Percentiles rank a stretch among this genome's conserved stretches.
These are phyloP conservation scores for Aspergillus sp. DNA, from an alignment of 2,329 filamentous ascomycete genomes.

Conservation along the genomic window DNA sequence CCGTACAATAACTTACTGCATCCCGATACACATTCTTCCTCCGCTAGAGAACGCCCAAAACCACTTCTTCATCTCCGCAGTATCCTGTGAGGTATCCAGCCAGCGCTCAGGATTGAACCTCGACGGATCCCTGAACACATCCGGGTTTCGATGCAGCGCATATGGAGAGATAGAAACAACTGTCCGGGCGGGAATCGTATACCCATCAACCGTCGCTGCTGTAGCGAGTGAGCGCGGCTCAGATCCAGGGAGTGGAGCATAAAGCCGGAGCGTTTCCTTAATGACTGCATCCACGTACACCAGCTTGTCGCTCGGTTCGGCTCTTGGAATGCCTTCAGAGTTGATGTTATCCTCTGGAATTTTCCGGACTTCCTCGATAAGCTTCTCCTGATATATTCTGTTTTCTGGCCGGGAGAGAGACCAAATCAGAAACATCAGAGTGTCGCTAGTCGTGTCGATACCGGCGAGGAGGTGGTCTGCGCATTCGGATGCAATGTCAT, in stretches of 20 bases:
- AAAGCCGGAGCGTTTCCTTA: slow-evolving; percentile 43
- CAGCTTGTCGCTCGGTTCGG: slow-evolving; percentile 30
- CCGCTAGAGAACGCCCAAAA: slow-evolving; percentile 35
- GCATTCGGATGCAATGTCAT: slow-evolving; percentile 45
- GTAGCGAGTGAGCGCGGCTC: slow-evolving; percentile 34
- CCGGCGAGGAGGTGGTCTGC: slow-evolving; percentile 47
- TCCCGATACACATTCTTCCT: slow-evolving; percentile 33
- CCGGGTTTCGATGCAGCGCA: slow-evolving; percentile 23
- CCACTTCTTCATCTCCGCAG: slow-evolving; percentile 23
- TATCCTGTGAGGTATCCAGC: slow-evolving; percentile 10
- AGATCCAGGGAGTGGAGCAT: slow-evolving; percentile 41
- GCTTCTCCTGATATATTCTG: slow-evolving; percentile 33
- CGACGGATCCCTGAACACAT: slow-evolving; percentile 19
- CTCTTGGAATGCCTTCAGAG: slow-evolving; percentile 23
- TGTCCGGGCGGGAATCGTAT: slow-evolving; percentile 21
- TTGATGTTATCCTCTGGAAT: slow-evolving; percentile 17
- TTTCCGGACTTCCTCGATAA: slow-evolving; percentile 35
- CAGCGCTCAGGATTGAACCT: slow-evolving; percentile 26
- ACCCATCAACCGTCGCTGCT: slow-evolving; percentile 27
- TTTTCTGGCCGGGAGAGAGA: slow-evolving; percentile 39
- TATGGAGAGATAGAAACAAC: slow-evolving; percentile 25
- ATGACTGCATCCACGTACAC: slow-evolving; percentile 41
- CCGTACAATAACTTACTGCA: slow-evolving; percentile 16
- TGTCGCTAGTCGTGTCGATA: slow-evolving; percentile 46
- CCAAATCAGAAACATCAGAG: slow-evolving; percentile 44